Conservation (phyloP, 805 yeast genomes). For the Ogataea nitratoaversa region DNA sequence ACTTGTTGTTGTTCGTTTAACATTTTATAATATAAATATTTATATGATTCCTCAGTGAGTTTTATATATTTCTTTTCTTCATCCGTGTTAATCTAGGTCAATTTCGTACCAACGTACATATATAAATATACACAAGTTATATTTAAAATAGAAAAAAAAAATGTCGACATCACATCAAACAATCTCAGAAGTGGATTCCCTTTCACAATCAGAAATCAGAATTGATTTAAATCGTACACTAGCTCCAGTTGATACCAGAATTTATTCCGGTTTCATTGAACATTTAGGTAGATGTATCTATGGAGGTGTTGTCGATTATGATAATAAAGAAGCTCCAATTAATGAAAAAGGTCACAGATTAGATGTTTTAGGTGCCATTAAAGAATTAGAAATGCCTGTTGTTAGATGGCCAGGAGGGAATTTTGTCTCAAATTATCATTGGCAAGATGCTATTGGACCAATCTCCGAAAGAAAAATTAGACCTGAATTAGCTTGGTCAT, state of each 20-base stretch:
- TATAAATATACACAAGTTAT: no score
- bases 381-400: conserved; percentile 31
- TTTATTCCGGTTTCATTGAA: conserved; percentile 34
- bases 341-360: conserved; percentile 26
- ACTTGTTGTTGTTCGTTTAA: no score
- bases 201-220: conserved; percentile 19
- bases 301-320: conserved; percentile 34
- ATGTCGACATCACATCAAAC: conserved; percentile 23
- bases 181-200: conserved; percentile 9
- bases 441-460: conserved; percentile 34
- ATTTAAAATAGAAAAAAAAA: no score
- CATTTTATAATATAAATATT: no score
- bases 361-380: conserved; percentile 30
- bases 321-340: conserved; percentile 8
- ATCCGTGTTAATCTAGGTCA: no score
- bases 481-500: conserved; percentile 34
- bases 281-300: conserved; percentile 35
- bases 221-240: conserved; percentile 28
- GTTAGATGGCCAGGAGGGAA: conserved; percentile 36
- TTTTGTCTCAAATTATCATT: conserved; percentile 32
- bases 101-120: no score
- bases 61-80: no score
- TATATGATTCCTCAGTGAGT: no score
- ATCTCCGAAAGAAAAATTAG: conserved; percentile 27
- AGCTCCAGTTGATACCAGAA: conserved; percentile 25